Conservation (phyloP, 352 stramenopile species). For the Pythium chondricola region DNA sequence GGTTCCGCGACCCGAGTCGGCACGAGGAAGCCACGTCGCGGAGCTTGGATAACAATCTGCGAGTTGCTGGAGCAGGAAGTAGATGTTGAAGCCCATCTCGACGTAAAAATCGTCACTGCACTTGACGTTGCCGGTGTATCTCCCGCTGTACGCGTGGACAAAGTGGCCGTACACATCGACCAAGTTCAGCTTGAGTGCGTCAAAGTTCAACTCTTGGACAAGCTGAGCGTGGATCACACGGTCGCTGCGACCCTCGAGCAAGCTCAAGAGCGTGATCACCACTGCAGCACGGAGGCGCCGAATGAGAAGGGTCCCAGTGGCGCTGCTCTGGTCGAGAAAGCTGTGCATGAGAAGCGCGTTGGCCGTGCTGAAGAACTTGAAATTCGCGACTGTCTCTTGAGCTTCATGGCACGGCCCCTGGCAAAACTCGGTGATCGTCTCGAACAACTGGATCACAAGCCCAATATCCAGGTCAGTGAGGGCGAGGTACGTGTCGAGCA, state of each 20-base stretch:
- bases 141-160: constrained; percentile 22
- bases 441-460: constrained; percentile 64
- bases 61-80: constrained; percentile 64
- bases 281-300: constrained; percentile 45
- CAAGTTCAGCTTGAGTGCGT: constrained; percentile 55
- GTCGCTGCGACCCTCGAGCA: constrained; percentile 60
- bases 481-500: constrained; percentile 53
- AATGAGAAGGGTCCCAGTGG: constrained; percentile 10
- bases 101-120: constrained; percentile 67
- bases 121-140: constrained; percentile 46
- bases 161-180: constrained; percentile 56
- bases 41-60: constrained; percentile 36
- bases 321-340: constrained; percentile 27
- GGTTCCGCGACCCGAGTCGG: too few relatives aligned
- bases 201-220: constrained; percentile 68
- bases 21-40: constrained; percentile 29
- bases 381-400: constrained; percentile 65
- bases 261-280: constrained; percentile 52
- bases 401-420: constrained; percentile 67
- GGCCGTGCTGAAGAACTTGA: constrained; percentile 69
- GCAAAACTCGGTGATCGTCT: constrained; percentile 76
- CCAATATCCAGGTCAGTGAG: constrained; percentile 42
- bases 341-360: constrained; percentile 62
- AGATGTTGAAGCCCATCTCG: constrained; percentile 74
- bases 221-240: constrained; percentile 52